Percentiles rank a stretch among this genome's conserved stretches.
Evolutionary conservation across 768 basidiomycete species (phyloP).

Genomic region (Lactarius pseudohatsudake): DNA sequence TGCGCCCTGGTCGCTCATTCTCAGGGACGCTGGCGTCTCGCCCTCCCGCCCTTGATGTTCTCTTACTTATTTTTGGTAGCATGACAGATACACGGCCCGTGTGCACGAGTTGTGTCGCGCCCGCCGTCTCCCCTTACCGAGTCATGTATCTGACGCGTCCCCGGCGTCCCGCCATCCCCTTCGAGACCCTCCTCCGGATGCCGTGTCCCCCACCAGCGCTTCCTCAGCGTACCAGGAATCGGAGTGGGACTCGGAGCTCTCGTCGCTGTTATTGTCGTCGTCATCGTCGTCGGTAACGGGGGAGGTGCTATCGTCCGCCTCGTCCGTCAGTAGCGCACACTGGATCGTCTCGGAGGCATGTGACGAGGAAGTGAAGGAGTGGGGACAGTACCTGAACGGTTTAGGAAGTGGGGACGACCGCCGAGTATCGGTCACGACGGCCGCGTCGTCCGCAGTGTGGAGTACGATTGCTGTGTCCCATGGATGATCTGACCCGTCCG

Average conservation of each 20-base stretch:
- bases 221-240: neutral
- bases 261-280: constrained; percentile 1
- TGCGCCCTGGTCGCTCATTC: neutral
- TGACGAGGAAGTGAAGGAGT: constrained; percentile 19
- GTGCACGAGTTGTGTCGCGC: constrained; percentile 16
- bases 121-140: neutral
- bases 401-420: neutral
- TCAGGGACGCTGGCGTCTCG: neutral
- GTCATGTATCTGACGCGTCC: constrained; percentile 6
- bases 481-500: neutral
- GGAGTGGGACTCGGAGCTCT: constrained; percentile 2
- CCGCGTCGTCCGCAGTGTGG: constrained; percentile 3
- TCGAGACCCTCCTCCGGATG: neutral
- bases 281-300: neutral
- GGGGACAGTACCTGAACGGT: constrained; percentile 15
- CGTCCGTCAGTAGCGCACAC: neutral
- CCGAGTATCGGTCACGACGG: neutral
- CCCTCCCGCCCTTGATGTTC: too few relatives aligned
- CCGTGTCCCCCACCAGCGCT: neutral
- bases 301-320: neutral
- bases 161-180: neutral
- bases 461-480: neutral
- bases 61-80: constrained; percentile 7
- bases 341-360: constrained; percentile 17
- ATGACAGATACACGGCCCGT: constrained; percentile 11